A percentile compares a stretch with the other conserved stretches of the same genome.
These are phyloP conservation scores for Flaveria linearis DNA, from an alignment of 129 eudicot genomes.

Conservation along the genomic window DNA sequence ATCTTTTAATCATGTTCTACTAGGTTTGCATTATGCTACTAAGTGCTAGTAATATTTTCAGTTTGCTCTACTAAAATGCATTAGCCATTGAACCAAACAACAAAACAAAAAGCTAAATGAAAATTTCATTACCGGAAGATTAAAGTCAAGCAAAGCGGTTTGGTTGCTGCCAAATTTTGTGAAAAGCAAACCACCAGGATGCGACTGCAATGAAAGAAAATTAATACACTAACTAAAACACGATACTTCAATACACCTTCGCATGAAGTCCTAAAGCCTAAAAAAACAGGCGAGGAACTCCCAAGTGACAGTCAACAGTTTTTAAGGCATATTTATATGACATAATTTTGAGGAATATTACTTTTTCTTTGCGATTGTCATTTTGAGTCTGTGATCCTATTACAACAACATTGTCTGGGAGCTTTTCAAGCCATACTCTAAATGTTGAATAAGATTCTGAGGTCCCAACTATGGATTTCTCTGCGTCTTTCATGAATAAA, in stretches of 20 bases:
- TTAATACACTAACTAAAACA: conserved; percentile 1
- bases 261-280: neutral
- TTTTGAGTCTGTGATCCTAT: conserved; percentile 82
- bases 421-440: conserved; percentile 64
- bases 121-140: conserved; percentile 65
- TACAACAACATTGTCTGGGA: conserved; percentile 80
- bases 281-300: neutral
- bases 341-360: conserved; percentile 21
- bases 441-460: conserved; percentile 61
- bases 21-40: neutral
- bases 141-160: conserved; percentile 84
- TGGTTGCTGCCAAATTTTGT: conserved; percentile 92
- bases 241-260: neutral
- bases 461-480: conserved; percentile 78
- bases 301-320: neutral
- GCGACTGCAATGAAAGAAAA: conserved; percentile 57
- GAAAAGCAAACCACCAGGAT: conserved; percentile 83
- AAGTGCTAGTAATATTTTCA: neutral
- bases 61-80: neutral
- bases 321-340: neutral
- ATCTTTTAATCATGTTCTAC: neutral
- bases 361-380: conserved; percentile 86
- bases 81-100: neutral
- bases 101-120: neutral
- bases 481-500: conserved; percentile 88